A percentile compares a stretch with the other conserved stretches of the same genome.
phyloP scores from a whole-genome alignment of 2,329 filamentous ascomycete genomes.

The Claviceps sp. region DNA sequence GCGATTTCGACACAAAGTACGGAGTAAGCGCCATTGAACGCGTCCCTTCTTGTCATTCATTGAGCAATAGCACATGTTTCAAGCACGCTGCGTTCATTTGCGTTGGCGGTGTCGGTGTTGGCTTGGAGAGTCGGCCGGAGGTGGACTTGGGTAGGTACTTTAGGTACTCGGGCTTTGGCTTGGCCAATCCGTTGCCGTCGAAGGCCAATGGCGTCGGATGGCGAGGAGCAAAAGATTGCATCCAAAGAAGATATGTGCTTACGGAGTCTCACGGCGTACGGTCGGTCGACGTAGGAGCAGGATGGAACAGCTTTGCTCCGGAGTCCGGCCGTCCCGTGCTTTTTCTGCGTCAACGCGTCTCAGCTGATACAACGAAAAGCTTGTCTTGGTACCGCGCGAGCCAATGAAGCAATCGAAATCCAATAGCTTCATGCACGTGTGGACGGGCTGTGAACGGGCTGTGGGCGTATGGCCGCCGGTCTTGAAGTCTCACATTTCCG shows the following conservation, averaged over 20 bases:
- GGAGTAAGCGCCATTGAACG: no score
- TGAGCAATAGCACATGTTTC: no score
- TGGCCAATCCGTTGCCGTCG: no score
- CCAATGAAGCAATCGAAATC: background rate
- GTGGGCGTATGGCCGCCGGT: background rate
- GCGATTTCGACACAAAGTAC: no score
- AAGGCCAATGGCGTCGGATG: no score
- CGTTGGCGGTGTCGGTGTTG: no score
- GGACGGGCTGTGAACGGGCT: background rate
- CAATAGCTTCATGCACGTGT: background rate
- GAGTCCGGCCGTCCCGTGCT: background rate
- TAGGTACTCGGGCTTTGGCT: no score
- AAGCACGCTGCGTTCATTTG: no score
- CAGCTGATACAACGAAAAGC: background rate
- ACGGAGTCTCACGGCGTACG: background rate
- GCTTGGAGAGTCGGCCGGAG: no score
- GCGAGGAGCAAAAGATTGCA: background rate
- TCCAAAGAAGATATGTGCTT: no score
- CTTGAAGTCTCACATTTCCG: background rate
- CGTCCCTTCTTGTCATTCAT: no score
- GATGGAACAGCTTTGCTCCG: background rate
- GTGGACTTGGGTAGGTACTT: no score
- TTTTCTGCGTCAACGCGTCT: background rate
- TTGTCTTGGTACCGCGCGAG: background rate
- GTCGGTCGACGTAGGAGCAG: background rate